Percentiles rank a stretch among this genome's conserved stretches.
phyloP scores from a whole-genome alignment of 257 asterid genomes.

The Dorcoceras hygrometricum region DNA sequence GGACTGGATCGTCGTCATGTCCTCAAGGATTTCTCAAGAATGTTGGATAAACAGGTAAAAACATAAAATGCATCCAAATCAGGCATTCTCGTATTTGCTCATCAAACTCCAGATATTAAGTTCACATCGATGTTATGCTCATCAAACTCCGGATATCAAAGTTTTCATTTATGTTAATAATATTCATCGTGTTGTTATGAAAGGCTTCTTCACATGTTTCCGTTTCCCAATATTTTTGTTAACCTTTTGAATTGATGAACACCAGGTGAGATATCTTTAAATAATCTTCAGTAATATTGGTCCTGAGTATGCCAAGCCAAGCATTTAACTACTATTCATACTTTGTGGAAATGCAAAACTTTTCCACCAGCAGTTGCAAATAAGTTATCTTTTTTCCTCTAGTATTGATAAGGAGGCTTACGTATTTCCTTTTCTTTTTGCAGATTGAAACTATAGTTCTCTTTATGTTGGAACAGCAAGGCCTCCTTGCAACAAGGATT shows the following conservation, averaged over 20 bases:
- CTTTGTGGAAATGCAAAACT: background rate
- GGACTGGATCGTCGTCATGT: slow-evolving; percentile 66
- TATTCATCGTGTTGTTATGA: background rate
- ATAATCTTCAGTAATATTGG: background rate
- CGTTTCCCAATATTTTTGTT: background rate
- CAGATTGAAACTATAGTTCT: slow-evolving; percentile 96
- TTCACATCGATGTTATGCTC: background rate
- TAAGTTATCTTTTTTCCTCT: background rate
- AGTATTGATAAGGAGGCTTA: slow-evolving; percentile 4
- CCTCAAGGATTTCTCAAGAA: slow-evolving; percentile 90
- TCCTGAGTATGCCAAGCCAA: background rate
- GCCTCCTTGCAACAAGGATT: slow-evolving; percentile 72
- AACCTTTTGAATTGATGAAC: background rate
- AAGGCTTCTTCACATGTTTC: background rate
- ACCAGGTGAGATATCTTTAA: background rate
- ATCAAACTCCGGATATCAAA: background rate
- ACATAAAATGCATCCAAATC: slow-evolving; percentile 6
- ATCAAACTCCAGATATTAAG: background rate
- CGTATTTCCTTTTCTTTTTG: slow-evolving; percentile 17
- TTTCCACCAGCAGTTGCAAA: background rate
- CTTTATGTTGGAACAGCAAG: slow-evolving; percentile 94
- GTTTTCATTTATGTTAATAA: background rate
- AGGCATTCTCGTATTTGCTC: background rate
- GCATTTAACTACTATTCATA: background rate
- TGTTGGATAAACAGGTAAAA: slow-evolving; percentile 85